These are phyloP conservation scores for Calocybe gangraenosa DNA, from an alignment of 768 basidiomycete genomes.

Conservation along the genomic window DNA sequence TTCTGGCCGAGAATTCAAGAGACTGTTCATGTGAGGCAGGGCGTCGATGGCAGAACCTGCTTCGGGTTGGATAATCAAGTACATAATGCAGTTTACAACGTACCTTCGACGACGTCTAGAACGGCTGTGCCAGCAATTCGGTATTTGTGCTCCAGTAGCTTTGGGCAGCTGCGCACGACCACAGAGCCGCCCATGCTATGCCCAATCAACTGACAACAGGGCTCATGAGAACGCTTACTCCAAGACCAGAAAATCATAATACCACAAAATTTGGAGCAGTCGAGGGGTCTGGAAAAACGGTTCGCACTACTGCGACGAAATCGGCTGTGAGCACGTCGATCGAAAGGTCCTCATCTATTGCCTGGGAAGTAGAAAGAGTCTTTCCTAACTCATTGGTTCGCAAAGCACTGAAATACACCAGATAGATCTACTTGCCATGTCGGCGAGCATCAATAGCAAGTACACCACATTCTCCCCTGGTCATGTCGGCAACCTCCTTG, in stretches of 20 bases:
- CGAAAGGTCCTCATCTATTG: slow-evolving; percentile 56
- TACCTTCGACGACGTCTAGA: slow-evolving; percentile 88
- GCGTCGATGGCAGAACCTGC: slow-evolving; percentile 91
- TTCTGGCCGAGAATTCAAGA: slow-evolving; percentile 81
- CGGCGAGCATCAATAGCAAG: slow-evolving; percentile 79
- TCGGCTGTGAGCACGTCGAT: slow-evolving; percentile 72
- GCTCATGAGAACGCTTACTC: background rate
- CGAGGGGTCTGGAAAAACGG: slow-evolving; percentile 62
- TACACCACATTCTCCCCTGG: slow-evolving; percentile 74
- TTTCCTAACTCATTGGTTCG: slow-evolving; percentile 44
- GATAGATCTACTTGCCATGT: slow-evolving; percentile 59
- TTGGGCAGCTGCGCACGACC: slow-evolving; percentile 64
- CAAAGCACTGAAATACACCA: background rate
- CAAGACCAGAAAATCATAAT: slow-evolving; percentile 18
- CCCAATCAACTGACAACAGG: slow-evolving; percentile 63
- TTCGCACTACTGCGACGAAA: slow-evolving; percentile 62
- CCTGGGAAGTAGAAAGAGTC: slow-evolving; percentile 41
- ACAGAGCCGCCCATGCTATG: slow-evolving; percentile 98
- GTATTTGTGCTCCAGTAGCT: slow-evolving; percentile 64
- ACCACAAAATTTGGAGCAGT: slow-evolving; percentile 75
- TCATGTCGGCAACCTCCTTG: slow-evolving; percentile 61
- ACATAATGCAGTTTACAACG: background rate
- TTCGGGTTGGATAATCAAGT: background rate
- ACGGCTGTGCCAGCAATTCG: slow-evolving; percentile 75
- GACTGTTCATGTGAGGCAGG: slow-evolving; percentile 85